Conservation (phyloP, 768 basidiomycete species). For the Amanita muscaria region DNA sequence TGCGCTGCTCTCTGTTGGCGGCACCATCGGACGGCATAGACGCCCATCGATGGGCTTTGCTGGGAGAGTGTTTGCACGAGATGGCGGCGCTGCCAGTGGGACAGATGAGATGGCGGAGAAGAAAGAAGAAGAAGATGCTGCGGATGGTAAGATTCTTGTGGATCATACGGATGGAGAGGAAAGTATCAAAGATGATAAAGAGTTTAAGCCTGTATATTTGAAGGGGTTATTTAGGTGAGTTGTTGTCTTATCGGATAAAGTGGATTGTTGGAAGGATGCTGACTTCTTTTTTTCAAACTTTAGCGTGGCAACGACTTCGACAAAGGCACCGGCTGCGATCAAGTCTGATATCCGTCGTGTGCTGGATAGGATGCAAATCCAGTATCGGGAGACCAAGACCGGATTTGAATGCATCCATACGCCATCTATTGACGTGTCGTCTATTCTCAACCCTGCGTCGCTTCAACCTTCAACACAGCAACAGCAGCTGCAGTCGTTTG, state of each 20-base stretch:
- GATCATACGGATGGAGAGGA: conserved; percentile 25
- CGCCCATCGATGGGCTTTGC: conserved; percentile 65
- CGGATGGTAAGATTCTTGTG: conserved; percentile 23
- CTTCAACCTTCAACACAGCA: conserved; percentile 21
- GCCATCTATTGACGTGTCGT: conserved; percentile 86
- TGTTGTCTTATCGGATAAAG: conserved; percentile 10
- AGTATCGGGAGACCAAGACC: conserved; percentile 81
- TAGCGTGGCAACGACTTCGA: conserved; percentile 92
- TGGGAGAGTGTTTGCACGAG: conserved; percentile 38
- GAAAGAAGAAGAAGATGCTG: conserved; percentile 30
- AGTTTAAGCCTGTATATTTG: conserved; percentile 89
- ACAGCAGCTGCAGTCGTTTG: conserved; percentile 34
- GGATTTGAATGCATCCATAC: conserved; percentile 96
- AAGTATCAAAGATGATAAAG: conserved; percentile 44
- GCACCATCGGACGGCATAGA: conserved; percentile 59
- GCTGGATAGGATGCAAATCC: conserved; percentile 90
- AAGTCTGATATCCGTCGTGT: conserved; percentile 81
- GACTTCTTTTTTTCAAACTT: conserved; percentile 6
- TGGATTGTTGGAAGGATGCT: conserved; percentile 2
- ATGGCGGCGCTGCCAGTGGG: conserved; percentile 41
- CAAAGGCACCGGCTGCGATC: conserved; percentile 73
- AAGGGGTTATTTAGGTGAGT: conserved; percentile 90
- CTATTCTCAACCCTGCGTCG: conserved; percentile 38
- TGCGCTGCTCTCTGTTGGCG: conserved; percentile 37
- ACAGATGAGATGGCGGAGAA: conserved; percentile 38